These are phyloP conservation scores for Magnaporthiopsis rhizophila DNA, from an alignment of 2,329 filamentous ascomycete species.

Conservation along the genomic window DNA sequence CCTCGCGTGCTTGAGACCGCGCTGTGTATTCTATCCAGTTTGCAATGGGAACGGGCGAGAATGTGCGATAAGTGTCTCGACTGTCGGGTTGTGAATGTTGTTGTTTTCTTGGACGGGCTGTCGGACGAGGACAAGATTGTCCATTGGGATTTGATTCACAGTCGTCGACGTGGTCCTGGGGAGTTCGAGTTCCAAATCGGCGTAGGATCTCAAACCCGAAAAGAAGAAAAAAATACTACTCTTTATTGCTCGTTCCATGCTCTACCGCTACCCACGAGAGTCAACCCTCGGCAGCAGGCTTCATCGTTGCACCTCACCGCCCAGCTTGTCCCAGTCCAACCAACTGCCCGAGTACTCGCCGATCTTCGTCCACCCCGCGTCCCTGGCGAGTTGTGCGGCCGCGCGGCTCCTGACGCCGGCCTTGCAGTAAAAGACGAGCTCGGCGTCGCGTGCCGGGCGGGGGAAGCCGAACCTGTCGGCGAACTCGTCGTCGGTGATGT, in stretches of 20 bases:
- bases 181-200: background rate
- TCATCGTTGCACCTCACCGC: constrained; percentile 49
- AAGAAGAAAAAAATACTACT: background rate
- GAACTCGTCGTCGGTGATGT: constrained; percentile 71
- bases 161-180: background rate
- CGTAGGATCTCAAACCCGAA: background rate
- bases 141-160: background rate
- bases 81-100: background rate
- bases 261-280: background rate
- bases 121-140: too few relatives aligned
- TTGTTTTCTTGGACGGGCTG: background rate
- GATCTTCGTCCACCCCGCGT: constrained; percentile 66
- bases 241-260: background rate
- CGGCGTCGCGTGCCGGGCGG: constrained; percentile 48
- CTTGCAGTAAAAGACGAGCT: constrained; percentile 86
- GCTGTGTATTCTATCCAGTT: background rate
- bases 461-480: constrained; percentile 71
- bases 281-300: background rate
- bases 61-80: background rate
- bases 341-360: constrained; percentile 70
- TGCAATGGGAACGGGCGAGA: background rate
- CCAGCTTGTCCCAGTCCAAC: constrained; percentile 72
- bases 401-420: constrained; percentile 75
- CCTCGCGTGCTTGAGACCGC: background rate
- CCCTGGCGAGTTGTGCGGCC: constrained; percentile 67